Evolutionary conservation across 208 protist species (phyloP), one percentile per base, ranked within the genome.

Genomic region (Acanthamoeba lenticulata): DNA sequence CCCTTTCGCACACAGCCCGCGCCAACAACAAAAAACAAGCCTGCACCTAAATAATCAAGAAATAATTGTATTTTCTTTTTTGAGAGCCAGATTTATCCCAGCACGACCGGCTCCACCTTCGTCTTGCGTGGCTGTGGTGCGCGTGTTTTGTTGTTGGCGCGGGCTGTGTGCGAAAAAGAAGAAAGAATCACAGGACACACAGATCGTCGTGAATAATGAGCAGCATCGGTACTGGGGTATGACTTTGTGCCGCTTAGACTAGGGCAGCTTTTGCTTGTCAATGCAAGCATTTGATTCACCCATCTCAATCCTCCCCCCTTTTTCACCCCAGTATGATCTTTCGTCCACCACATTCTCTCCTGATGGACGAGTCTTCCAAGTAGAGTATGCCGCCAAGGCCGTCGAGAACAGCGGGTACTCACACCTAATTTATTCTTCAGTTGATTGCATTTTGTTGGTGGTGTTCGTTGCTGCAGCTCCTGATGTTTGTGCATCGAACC

Each of bases 341-440:
- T 99, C 98, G 65, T 97, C 98, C 21, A 98, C 99, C 79, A 99
- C 99, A 38, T 99, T 99, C 96, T 99, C 99, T 67, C 99, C 99
- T 17, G 99, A 99, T 94, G 99, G 99, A 0, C 97, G 99, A 47
- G 98, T 99, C 3, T 99, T 99, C 96, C 99, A 99, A 97, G 98
- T 99, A 42, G 99, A 99, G 95, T 99, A 99, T 95, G 99, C 99
- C 15, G 95, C 96, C 92, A 99, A 99, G 96, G 99, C 99, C 2
- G 99, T 99, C 29, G 99, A 99, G 86, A 99, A 99, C 96, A 99
- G 98, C 96, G 99, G 98, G 95, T 98, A 60, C 32, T 93, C 55
- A 21, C 24, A 21, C 9, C 34, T 42, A 42, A 57, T 90, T 90
- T 38, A 0, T 65, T 93, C 91, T 93, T 15, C 2, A 69, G 40